phyloP scores from a whole-genome alignment of 176 grass and related monocot genomes.

The Oryza meyeriana region DNA sequence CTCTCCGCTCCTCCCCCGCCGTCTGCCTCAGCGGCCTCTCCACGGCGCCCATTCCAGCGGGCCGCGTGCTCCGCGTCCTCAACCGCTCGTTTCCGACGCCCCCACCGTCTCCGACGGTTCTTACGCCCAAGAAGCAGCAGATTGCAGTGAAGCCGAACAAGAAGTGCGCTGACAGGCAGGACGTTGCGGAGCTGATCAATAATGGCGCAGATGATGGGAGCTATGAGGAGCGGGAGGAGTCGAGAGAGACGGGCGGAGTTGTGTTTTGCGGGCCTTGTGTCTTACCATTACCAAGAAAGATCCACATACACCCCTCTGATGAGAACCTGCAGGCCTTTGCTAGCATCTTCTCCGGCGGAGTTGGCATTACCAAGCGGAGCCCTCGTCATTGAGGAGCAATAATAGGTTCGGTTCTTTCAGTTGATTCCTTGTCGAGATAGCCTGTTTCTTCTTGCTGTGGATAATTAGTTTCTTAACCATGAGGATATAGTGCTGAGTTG shows the following conservation, averaged over 20 bases:
- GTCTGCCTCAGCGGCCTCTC: slow-evolving; percentile 64
- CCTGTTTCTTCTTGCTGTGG: slow-evolving; percentile 12
- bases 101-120: slow-evolving; percentile 34
- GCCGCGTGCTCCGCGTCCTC: slow-evolving; percentile 51
- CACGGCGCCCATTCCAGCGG: slow-evolving; percentile 37
- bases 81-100: slow-evolving; percentile 37
- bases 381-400: slow-evolving; percentile 14
- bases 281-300: slow-evolving; percentile 60
- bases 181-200: slow-evolving; percentile 4
- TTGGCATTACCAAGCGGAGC: slow-evolving; percentile 31
- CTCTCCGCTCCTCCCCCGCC: slow-evolving; percentile 60
- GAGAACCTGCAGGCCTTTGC: slow-evolving; percentile 56
- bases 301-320: slow-evolving; percentile 59
- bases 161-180: not conserved
- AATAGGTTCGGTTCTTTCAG: slow-evolving; percentile 39
- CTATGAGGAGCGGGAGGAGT: slow-evolving; percentile 33
- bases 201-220: slow-evolving; percentile 12
- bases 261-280: slow-evolving; percentile 71
- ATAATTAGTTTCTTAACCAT: slow-evolving; percentile 20
- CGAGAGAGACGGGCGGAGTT: slow-evolving; percentile 31
- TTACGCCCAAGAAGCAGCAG: slow-evolving; percentile 40
- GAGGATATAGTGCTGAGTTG: slow-evolving; percentile 10
- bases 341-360: slow-evolving; percentile 26
- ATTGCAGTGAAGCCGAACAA: slow-evolving; percentile 21
- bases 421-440: slow-evolving; percentile 21